Evolutionary conservation across 78 protist genomes (phyloP).

Genomic region (Dictyostelium capitatum): DNA sequence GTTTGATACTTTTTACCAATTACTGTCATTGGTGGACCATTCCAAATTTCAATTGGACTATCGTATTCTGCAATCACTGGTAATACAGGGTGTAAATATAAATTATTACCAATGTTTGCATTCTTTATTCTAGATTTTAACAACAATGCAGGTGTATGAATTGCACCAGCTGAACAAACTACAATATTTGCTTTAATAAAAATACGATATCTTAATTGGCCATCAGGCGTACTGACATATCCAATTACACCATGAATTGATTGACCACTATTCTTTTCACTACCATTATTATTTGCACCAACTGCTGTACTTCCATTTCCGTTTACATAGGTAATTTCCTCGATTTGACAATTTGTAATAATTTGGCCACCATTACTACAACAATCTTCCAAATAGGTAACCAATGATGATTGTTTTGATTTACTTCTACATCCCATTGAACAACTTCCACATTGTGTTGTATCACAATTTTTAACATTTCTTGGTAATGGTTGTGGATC

Average conservation of each 20-base stretch:
- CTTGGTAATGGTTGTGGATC: constrained; percentile 52
- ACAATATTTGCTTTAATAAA: constrained; percentile 50
- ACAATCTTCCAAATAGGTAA: constrained; percentile 65
- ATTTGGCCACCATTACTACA: constrained; percentile 73
- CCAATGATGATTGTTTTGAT: constrained; percentile 58
- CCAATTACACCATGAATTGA: constrained; percentile 56
- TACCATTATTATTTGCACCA: not conserved
- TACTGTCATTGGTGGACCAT: constrained; percentile 70
- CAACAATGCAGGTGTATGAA: constrained; percentile 77
- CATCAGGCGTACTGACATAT: constrained; percentile 28
- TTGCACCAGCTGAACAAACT: constrained; percentile 74
- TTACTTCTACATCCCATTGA: constrained; percentile 77
- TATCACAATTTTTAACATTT: constrained; percentile 62
- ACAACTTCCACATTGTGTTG: constrained; percentile 71
- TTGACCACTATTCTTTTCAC: not conserved
- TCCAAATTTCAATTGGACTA: constrained; percentile 44
- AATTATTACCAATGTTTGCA: constrained; percentile 51
- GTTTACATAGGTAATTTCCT: constrained; percentile 24
- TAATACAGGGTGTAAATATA: constrained; percentile 77
- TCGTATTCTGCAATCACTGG: constrained; percentile 34
- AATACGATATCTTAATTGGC: constrained; percentile 18
- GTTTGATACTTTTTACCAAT: constrained; percentile 14
- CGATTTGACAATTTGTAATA: constrained; percentile 53
- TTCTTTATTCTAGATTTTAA: constrained; percentile 52
- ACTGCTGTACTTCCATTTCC: not conserved